Base-by-base conservation (phyloP, 306 rosid species). In the Arachis stenosperma region DNA sequence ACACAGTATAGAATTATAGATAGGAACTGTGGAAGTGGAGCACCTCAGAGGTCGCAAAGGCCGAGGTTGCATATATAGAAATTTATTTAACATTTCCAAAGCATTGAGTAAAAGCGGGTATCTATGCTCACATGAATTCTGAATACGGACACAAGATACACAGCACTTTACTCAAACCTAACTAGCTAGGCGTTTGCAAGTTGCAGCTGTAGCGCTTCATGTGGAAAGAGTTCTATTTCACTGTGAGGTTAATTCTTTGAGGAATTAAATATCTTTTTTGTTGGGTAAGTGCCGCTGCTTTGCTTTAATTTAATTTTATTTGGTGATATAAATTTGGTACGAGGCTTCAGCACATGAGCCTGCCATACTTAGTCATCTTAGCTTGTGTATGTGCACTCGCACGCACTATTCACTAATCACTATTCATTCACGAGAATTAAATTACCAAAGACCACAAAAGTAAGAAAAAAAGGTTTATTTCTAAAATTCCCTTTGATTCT, bases 401-500 rank as follows among this genome's bases (percentile, higher is more conserved):
- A 22, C 27, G 27, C 27, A 22, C 27, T 22, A 22, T 22, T 22
- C 1, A 22, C 27, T 77, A 84, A 82, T 51, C 80, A 41, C 85
- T 80, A 72, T 86, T 80, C 84, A 78, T 79, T 73, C 81, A 87
- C 84, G 54, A 61, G 65, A 82, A 83, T 65, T 76, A 66, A 83
- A 84, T 68, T 80, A 70, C 51, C 75, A 69, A 78, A 81, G 54
- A 36, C 9, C 56, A 5, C 27, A 22, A 22, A 22, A 22, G 27
- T 22, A 22, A 22, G 33, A 85, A 61, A 47, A 48, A 46, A 69
- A 60, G 5, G 59, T 56, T 74, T 74, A 72, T 77, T 85, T 78
- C 85, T 71, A 81, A 80, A 78, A 71, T 50, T 79, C 79, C 30
- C 66, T 71, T 85, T 82, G 74, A 70, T 75, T 74, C 71, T 86